These are phyloP conservation scores for Neurospora sp. DNA, from an alignment of 495 filamentous ascomycete species.

Conservation along the genomic window DNA sequence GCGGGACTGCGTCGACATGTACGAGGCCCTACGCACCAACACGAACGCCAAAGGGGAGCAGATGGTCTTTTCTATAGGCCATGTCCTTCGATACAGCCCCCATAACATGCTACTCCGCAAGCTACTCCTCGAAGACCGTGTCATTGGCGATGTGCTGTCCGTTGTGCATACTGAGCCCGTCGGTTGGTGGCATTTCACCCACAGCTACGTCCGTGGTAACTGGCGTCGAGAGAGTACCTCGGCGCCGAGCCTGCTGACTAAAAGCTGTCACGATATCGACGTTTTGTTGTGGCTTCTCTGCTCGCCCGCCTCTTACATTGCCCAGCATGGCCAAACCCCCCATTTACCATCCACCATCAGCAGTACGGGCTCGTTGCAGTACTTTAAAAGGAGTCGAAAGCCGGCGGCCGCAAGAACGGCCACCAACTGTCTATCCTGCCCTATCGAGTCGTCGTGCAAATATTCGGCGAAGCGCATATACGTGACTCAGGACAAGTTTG, in stretches of 20 bases:
- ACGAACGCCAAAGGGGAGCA: constrained; percentile 17
- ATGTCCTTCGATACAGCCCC: constrained; percentile 75
- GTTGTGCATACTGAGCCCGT: constrained; percentile 90
- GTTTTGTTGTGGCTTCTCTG: constrained; percentile 81
- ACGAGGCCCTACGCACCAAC: constrained; percentile 36
- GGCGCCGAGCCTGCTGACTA: constrained; percentile 76
- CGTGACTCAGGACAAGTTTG: constrained; percentile 34
- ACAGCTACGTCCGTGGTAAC: constrained; percentile 89
- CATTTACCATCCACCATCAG: constrained; percentile 68
- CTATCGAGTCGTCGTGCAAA: constrained; percentile 58
- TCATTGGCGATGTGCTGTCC: constrained; percentile 77
- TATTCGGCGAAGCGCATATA: constrained; percentile 83
- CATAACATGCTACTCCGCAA: constrained; percentile 79
- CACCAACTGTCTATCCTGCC: constrained; percentile 82
- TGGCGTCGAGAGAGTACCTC: constrained; percentile 71
- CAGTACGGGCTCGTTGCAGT: constrained; percentile 61
- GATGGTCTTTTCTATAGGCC: constrained; percentile 72
- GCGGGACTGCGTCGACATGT: constrained; percentile 63
- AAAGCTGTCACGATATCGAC: constrained; percentile 92
- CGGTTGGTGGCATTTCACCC: constrained; percentile 92
- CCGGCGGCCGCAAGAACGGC: constrained; percentile 60
- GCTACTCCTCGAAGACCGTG: constrained; percentile 59
- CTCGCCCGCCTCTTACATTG: constrained; percentile 40
- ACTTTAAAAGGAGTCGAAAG: constrained; percentile 65
- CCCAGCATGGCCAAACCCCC: constrained; percentile 27